phyloP scores from a whole-genome alignment of 768 basidiomycete species.

The Crucibulum laeve region DNA sequence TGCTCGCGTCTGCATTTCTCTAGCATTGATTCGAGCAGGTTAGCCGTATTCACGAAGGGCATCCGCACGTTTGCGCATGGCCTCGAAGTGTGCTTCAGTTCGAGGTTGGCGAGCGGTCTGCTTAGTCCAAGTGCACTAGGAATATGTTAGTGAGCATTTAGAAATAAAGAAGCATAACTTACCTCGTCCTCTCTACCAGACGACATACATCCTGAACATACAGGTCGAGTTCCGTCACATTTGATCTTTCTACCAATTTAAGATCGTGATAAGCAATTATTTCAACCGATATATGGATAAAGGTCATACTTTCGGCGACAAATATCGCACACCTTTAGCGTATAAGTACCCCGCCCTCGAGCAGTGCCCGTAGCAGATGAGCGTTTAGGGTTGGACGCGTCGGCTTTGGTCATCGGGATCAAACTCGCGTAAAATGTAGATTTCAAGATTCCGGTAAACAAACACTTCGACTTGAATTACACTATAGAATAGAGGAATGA shows the following conservation, averaged over 20 bases:
- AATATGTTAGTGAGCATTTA: not conserved
- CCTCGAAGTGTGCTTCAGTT: constrained; percentile 42
- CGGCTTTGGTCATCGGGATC: not conserved
- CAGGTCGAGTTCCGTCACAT: constrained; percentile 41
- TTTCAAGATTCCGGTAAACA: too few species aligned
- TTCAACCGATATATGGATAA: not conserved
- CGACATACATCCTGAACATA: constrained; percentile 33
- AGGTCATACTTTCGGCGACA: constrained; percentile 35
- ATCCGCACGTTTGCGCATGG: constrained; percentile 34
- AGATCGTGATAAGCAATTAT: not conserved
- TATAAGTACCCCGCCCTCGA: constrained; percentile 31
- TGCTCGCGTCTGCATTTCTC: constrained; percentile 37
- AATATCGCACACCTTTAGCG: constrained; percentile 31
- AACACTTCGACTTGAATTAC: too few species aligned
- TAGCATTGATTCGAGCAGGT: constrained; percentile 36
- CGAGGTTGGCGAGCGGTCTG: constrained; percentile 35
- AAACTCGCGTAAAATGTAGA: too few species aligned
- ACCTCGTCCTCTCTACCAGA: constrained; percentile 37
- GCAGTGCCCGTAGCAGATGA: constrained; percentile 8
- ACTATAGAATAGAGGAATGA: too few species aligned
- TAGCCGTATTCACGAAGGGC: constrained; percentile 34
- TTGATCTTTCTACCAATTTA: constrained; percentile 33
- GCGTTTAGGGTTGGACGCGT: not conserved
- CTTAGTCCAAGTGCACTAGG: constrained; percentile 40
- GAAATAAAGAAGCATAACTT: constrained; percentile 5